A percentile compares a stretch with the other conserved stretches of the same genome.
These are phyloP conservation scores for Saccharomycopsis babjevae DNA, from an alignment of 805 yeast species.

Conservation along the genomic window DNA sequence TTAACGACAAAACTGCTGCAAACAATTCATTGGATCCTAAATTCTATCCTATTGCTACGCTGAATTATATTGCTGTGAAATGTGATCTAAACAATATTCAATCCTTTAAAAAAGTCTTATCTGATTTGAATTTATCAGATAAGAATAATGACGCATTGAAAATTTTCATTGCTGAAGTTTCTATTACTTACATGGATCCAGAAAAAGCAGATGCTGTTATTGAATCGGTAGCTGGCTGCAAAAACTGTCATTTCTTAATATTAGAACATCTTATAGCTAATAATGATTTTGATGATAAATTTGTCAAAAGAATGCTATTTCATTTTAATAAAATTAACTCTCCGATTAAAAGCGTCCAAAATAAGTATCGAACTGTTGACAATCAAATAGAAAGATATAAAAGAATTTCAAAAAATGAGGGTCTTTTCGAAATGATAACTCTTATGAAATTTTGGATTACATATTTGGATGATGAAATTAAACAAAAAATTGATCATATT, in stretches of 20 bases:
- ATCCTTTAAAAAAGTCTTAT: slow-evolving; percentile 26
- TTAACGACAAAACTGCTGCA: slow-evolving; percentile 3
- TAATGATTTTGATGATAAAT: slow-evolving; percentile 50
- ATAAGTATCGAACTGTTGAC: slow-evolving; percentile 38
- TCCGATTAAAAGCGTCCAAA: slow-evolving; percentile 54
- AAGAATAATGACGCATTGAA: slow-evolving; percentile 25
- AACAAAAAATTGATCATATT: slow-evolving; percentile 33
- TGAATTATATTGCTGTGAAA: slow-evolving; percentile 46
- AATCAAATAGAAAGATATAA: slow-evolving; percentile 44
- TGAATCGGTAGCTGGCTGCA: slow-evolving; percentile 31
- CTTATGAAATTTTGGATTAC: slow-evolving; percentile 50
- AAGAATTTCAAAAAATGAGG: slow-evolving; percentile 22
- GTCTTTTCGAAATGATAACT: slow-evolving; percentile 39
- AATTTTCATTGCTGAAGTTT: slow-evolving; percentile 72
- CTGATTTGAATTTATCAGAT: not conserved
- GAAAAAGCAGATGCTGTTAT: slow-evolving; percentile 55
- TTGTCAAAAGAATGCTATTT: slow-evolving; percentile 62
- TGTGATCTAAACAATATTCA: slow-evolving; percentile 50
- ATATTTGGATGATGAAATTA: slow-evolving; percentile 30
- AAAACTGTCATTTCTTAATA: slow-evolving; percentile 49
- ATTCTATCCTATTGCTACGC: slow-evolving; percentile 20
- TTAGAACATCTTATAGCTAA: slow-evolving; percentile 65
- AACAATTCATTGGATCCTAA: not conserved
- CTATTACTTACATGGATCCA: slow-evolving; percentile 70
- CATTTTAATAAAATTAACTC: slow-evolving; percentile 60